phyloP scores from a whole-genome alignment of 2,329 filamentous ascomycete species.

The Xylaria hypoxylon region DNA sequence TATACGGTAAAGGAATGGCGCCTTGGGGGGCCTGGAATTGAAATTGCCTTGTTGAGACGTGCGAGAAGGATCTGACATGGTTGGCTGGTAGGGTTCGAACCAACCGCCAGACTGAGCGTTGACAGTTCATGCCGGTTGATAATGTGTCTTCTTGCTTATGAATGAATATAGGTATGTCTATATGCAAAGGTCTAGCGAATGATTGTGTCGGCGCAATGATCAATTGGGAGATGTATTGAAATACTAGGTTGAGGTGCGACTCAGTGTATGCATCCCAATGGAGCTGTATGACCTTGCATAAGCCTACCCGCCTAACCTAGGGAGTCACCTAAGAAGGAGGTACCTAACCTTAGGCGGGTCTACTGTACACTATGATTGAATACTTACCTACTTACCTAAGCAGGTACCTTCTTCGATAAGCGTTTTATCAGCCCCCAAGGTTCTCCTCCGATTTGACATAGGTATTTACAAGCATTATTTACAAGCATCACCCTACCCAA shows the following conservation, averaged over 20 bases:
- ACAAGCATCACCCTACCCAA: too few relatives aligned
- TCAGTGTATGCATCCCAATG: background rate
- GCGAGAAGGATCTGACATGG: slow-evolving; percentile 58
- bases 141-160: background rate
- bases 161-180: background rate
- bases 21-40: slow-evolving; percentile 52
- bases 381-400: too few relatives aligned
- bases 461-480: too few relatives aligned
- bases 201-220: background rate
- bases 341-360: too few relatives aligned
- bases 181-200: background rate
- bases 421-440: too few relatives aligned
- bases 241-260: background rate
- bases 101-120: slow-evolving; percentile 51
- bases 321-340: too few relatives aligned
- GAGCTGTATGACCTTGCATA: background rate
- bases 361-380: too few relatives aligned
- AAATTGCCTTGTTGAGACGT: slow-evolving; percentile 53
- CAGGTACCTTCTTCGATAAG: too few relatives aligned
- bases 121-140: slow-evolving; percentile 53
- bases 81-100: slow-evolving; percentile 52
- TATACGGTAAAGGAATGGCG: slow-evolving; percentile 68
- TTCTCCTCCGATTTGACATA: too few relatives aligned
- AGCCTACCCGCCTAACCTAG: background rate
- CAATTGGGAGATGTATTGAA: background rate